phyloP scores from a whole-genome alignment of 805 yeast genomes.

The Candida lessepsii region DNA sequence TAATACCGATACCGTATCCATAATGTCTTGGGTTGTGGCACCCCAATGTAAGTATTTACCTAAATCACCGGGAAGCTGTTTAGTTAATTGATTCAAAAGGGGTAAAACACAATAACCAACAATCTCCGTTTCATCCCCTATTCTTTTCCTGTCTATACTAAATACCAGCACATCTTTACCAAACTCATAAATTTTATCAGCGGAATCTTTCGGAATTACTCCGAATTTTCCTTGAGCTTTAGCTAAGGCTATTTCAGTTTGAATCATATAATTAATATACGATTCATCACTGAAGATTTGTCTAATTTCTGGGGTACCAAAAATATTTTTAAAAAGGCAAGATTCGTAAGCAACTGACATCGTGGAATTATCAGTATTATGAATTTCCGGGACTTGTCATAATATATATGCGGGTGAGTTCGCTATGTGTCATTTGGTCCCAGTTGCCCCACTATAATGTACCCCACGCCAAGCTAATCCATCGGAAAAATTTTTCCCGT shows the following conservation, averaged over 20 bases:
- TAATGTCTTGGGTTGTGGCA: constrained; percentile 22
- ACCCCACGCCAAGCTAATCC: not conserved
- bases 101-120: constrained; percentile 10
- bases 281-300: constrained; percentile 5
- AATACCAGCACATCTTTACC: constrained; percentile 1
- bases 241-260: constrained; percentile 6
- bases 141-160: not conserved
- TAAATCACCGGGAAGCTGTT: constrained; percentile 7
- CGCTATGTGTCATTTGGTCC: too few species aligned
- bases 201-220: constrained; percentile 7
- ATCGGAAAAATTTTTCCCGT: not conserved
- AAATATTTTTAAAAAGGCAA: constrained; percentile 5
- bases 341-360: constrained; percentile 5
- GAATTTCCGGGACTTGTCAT: not conserved
- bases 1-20: constrained; percentile 5
- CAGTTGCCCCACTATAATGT: constrained; percentile 1
- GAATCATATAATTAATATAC: constrained; percentile 6
- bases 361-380: not conserved
- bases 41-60: constrained; percentile 9
- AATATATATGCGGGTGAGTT: not conserved
- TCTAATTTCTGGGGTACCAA: constrained; percentile 1
- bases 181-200: constrained; percentile 2
- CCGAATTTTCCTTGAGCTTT: constrained; percentile 7
- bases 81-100: constrained; percentile 7
- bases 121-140: constrained; percentile 7